Base-by-base conservation (phyloP, 169 alveolate species). In the Plasmodium reichenowi region DNA sequence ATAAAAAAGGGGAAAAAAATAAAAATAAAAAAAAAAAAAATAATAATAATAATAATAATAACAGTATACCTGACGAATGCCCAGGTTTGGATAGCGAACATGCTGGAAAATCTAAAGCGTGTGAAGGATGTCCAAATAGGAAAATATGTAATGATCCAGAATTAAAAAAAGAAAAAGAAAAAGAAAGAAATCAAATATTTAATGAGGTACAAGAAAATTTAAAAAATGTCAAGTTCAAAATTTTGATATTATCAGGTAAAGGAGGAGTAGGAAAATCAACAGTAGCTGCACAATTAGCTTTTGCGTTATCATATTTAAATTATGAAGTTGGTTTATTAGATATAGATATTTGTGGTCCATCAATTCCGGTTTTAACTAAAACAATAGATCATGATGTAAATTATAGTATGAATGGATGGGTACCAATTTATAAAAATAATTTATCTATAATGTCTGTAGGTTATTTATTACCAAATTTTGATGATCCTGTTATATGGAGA, bases 211-310 rank as follows among this genome's bases (percentile, higher is more conserved):
- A 96, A 50, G 94, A 92, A 63, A 97, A 96, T 72, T 95, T 98
- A 80, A 59, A 88, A 38, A 90, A 93, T 59, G 97, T 98, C 9
- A 97, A 96, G 88, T 89, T 94, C 74, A 97, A 97, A 54, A 93
- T 98, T 13, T 88, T 98, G 29, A 96, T 98, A 0, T 90, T 98
- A 20, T 97, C 99, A 26, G 99, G 99, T 0, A 98, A 99, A 92
- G 99, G 99, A n/a, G 99, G 99, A 3, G 99, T 99, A n/a, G 99
- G 99, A 10, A 99, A 99, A 89, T 96, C 99, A 67, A 98, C 99
- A 1, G 96, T 98, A 38, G 95, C 99, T 56, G 95, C 99, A 0
- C 99, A 99, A 95, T 88, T 99, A 24, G 97, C 97, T 22, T 96
- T 92, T 75, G 89, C 97, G 10, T 76, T 96, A 59, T 96, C 95